Percentiles rank a stretch among this genome's conserved stretches.
These are phyloP conservation scores for Vaccinium corymbosum DNA, from an alignment of 148 eudicot genomes.

Conservation along the genomic window DNA sequence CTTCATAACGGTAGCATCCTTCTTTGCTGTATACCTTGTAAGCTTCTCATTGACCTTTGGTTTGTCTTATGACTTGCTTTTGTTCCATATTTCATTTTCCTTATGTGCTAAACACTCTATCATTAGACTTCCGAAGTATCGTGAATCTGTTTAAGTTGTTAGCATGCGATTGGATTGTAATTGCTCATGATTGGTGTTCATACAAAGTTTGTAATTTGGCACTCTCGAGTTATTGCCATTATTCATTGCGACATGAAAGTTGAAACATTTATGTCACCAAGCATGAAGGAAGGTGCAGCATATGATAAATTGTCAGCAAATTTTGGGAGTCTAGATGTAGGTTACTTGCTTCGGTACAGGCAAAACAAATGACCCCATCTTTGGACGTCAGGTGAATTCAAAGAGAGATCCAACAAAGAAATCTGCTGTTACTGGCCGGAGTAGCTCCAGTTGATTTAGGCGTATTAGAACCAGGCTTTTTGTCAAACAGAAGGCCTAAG, in stretches of 20 bases:
- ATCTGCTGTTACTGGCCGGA: not conserved
- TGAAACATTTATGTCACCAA: not conserved
- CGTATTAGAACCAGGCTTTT: not conserved
- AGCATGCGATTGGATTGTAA: not conserved
- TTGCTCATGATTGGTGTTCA: no score
- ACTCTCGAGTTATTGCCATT: not conserved
- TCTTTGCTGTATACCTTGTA: conserved; percentile 78
- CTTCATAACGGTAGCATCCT: conserved; percentile 51
- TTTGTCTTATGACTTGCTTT: not conserved
- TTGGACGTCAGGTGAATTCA: no score
- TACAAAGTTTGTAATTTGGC: not conserved
- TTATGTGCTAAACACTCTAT: not conserved
- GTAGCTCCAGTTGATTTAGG: not conserved
- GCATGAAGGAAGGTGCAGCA: not conserved
- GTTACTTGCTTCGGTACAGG: not conserved
- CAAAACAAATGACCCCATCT: not conserved
- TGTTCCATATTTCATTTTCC: not conserved
- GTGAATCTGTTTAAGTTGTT: not conserved
- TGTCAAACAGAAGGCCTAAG: not conserved
- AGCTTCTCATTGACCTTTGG: conserved; percentile 23
- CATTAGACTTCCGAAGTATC: not conserved
- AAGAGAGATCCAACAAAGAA: not conserved
- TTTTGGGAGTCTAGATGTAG: not conserved
- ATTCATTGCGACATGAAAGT: not conserved
- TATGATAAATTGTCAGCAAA: not conserved